Conservation (phyloP, 257 asterid genomes). For the Thymus quinquecostatus region DNA sequence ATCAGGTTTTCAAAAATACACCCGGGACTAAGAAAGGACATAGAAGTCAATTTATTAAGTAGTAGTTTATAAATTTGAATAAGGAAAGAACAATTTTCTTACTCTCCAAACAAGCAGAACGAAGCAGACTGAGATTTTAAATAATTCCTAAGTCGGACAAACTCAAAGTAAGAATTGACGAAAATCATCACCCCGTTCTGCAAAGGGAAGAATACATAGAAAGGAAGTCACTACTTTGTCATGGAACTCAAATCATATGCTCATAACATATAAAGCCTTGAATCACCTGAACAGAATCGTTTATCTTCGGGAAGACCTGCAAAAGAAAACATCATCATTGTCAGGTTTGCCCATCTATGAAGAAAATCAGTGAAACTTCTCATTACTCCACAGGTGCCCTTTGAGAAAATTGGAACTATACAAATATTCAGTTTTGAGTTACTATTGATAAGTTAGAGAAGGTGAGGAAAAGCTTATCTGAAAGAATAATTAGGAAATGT, state of each 20-base stretch:
- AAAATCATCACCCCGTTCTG: constrained; percentile 92
- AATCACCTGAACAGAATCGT: constrained; percentile 80
- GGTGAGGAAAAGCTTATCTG: neutral
- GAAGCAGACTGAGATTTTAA: constrained; percentile 86
- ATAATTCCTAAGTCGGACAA: constrained; percentile 78
- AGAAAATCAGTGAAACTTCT: neutral
- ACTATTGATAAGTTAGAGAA: neutral
- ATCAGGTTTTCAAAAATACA: neutral
- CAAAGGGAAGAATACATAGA: constrained; percentile 26
- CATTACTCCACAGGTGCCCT: neutral
- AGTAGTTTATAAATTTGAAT: constrained; percentile 11
- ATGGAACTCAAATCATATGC: constrained; percentile 15
- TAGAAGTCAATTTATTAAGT: neutral
- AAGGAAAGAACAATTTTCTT: constrained; percentile 37
- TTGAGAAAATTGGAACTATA: neutral
- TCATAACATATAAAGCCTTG: constrained; percentile 23
- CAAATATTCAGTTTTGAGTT: neutral
- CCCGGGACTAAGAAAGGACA: neutral
- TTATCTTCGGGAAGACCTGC: constrained; percentile 90
- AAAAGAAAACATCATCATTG: constrained; percentile 31
- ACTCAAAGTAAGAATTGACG: constrained; percentile 86
- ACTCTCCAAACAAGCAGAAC: constrained; percentile 92
- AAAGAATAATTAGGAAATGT: neutral
- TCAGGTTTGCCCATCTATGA: constrained; percentile 19
- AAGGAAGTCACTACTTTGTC: constrained; percentile 7